Conservation (phyloP, 352 stramenopile species). For the Phytophthora colocasiae region DNA sequence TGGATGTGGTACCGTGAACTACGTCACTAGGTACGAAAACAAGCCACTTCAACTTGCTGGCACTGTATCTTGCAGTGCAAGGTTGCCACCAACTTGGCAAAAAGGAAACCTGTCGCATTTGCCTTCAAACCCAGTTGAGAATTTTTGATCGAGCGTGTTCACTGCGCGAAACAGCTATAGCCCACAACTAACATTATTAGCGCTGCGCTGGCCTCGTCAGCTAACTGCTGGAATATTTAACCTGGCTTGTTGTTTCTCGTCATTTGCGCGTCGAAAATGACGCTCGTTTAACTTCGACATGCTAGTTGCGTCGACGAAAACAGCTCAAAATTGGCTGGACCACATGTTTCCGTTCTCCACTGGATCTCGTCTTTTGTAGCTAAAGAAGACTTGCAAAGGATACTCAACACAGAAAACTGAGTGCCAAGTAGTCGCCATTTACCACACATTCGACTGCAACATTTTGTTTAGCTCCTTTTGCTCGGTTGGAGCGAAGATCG, state of each 20-base stretch:
- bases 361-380: slow-evolving; percentile 21
- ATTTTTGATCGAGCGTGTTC: slow-evolving; percentile 1
- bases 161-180: not conserved
- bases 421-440: not conserved
- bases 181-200: not conserved
- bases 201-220: slow-evolving; percentile 22
- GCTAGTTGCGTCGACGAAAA: slow-evolving; percentile 5
- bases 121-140: not conserved
- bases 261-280: slow-evolving; percentile 14
- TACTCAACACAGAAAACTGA: slow-evolving; percentile 28
- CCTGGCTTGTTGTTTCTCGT: slow-evolving; percentile 2
- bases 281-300: not conserved
- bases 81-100: not conserved
- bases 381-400: not conserved
- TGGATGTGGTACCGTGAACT: slow-evolving; percentile 1
- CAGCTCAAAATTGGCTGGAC: slow-evolving; percentile 3
- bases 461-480: not conserved
- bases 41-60: slow-evolving; percentile 34
- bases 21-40: slow-evolving; percentile 19
- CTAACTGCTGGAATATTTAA: not conserved
- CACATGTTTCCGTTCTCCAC: slow-evolving; percentile 17
- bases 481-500: slow-evolving; percentile 14
- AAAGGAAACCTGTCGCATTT: slow-evolving; percentile 35
- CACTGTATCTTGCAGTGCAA: too few species aligned
- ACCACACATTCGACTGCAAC: not conserved